These are phyloP conservation scores for Breviolum minutum DNA, from an alignment of 73 alveolate species.

Conservation along the genomic window DNA sequence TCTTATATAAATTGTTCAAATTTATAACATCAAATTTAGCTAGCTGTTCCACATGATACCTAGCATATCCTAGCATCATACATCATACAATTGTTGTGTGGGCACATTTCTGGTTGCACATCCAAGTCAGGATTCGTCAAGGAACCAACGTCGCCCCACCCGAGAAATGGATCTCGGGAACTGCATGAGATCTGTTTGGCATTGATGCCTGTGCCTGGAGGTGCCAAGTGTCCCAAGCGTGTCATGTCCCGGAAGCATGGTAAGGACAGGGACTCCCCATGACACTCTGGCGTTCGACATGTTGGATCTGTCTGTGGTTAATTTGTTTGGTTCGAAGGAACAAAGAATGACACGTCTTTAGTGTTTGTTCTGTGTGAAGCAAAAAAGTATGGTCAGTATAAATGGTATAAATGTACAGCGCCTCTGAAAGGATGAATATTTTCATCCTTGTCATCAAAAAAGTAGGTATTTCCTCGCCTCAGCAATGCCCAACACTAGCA, in stretches of 20 bases:
- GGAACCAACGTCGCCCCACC: constrained; percentile 77
- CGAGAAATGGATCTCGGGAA: constrained; percentile 46
- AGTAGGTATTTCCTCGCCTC: constrained; percentile 59
- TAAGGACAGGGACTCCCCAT: too few relatives aligned
- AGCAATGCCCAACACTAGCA: neutral
- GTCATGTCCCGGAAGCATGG: neutral
- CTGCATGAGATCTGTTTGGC: constrained; percentile 62
- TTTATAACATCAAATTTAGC: too few relatives aligned
- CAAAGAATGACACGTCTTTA: too few relatives aligned
- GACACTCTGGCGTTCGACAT: too few relatives aligned
- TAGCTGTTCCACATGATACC: neutral
- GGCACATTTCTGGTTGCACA: neutral
- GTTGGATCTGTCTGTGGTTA: too few relatives aligned
- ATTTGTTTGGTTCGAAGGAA: too few relatives aligned
- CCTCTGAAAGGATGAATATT: constrained; percentile 75
- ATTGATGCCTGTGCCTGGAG: constrained; percentile 69
- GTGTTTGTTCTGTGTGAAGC: too few relatives aligned
- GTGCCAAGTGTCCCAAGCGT: neutral
- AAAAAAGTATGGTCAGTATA: too few relatives aligned
- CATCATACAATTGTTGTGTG: neutral
- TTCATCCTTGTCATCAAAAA: constrained; percentile 86
- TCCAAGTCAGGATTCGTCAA: neutral
- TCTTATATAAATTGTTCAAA: too few relatives aligned
- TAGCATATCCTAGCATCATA: neutral
- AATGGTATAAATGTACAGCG: neutral